Base-by-base conservation (phyloP, 129 eudicot genomes). In the Arctium lappa region DNA sequence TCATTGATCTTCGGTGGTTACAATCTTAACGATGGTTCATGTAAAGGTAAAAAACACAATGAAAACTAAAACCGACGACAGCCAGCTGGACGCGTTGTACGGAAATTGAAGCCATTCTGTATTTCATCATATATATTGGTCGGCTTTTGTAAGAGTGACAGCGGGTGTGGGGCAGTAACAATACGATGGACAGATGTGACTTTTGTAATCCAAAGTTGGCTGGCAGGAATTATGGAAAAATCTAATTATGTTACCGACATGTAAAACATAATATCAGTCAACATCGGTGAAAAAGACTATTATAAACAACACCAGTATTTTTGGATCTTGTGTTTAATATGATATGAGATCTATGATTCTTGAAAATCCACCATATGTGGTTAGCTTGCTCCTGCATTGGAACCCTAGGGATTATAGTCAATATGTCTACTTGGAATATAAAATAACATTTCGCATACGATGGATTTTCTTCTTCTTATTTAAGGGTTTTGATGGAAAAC, bases 231-330 rank as follows among this genome's bases (percentile, higher is more conserved):
- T 42, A n/a, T 74, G 66, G 12, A 74, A 74, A 12, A 46, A 30
- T 74, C 78, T 22, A 60, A 60, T 60, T 16, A 42, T 42, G 78
- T 74, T 74, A 74, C 63, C 60, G 78, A 74, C 78, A 74, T 74
- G 78, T 74, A 39, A 74, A 74, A 42, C 78, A 74, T 18, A 74
- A 42, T 40, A 60, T 60, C 27, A 60, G 68, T 60, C 68, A 60
- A 60, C 68, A 60, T 60, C 68, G 0, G 0, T 0, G 68, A 60
- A 60, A 60, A 60, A 60, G 29, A 60, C 56, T 46, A 1, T 9
- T 42, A 42, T 42, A 42, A 33, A 42, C 12, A 53, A 53, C 65
- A 15, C 65, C 62, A 50, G 5, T 50, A 18, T 50, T 50, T 50
- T 50, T 2, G 5, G 18, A 50, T 13, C 8, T 3, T 15, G 1